Percentiles rank a stretch among this genome's conserved stretches.
These are phyloP conservation scores for Backusella parvicylindrica DNA, from an alignment of 192 early-diverging fungal genomes.

Conservation along the genomic window DNA sequence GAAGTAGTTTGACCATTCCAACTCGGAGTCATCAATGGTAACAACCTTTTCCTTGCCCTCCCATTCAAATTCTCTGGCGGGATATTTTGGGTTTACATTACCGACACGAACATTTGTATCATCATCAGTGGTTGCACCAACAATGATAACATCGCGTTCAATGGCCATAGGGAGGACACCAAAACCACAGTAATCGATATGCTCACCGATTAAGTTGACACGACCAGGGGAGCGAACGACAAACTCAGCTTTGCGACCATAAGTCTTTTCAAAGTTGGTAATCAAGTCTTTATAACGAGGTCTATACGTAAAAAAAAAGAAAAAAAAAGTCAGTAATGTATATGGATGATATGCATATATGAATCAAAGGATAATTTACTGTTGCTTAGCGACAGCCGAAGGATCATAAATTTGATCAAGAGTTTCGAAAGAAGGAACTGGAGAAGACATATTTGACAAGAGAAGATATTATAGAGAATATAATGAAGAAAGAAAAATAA, in stretches of 20 bases:
- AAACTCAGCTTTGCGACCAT: constrained; percentile 67
- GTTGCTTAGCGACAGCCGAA: constrained; percentile 22
- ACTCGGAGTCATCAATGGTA: constrained; percentile 62
- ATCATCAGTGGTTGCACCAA: constrained; percentile 41
- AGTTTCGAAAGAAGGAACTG: constrained; percentile 26
- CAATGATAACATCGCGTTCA: constrained; percentile 70
- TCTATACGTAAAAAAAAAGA: constrained; percentile 5
- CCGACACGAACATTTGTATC: constrained; percentile 45
- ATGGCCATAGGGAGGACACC: constrained; percentile 97
- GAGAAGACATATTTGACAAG: constrained; percentile 13
- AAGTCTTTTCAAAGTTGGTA: constrained; percentile 46
- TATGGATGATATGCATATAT: not conserved
- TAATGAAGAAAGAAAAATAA: not conserved
- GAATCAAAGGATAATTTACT: constrained; percentile 12
- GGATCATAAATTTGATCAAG: constrained; percentile 28
- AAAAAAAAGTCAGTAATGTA: not conserved
- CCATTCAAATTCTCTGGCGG: constrained; percentile 43
- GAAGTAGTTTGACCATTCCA: constrained; percentile 92
- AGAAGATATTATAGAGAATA: not conserved
- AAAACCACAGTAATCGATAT: constrained; percentile 94
- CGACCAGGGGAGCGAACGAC: constrained; percentile 87
- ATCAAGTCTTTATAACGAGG: constrained; percentile 53
- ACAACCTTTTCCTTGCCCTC: constrained; percentile 51
- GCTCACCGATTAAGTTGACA: constrained; percentile 97
- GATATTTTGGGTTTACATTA: constrained; percentile 55